Evolutionary conservation across 1,139 yeast genomes (phyloP), one percentile per base, ranked within the genome.

Genomic region (Pneumocystis canis): DNA sequence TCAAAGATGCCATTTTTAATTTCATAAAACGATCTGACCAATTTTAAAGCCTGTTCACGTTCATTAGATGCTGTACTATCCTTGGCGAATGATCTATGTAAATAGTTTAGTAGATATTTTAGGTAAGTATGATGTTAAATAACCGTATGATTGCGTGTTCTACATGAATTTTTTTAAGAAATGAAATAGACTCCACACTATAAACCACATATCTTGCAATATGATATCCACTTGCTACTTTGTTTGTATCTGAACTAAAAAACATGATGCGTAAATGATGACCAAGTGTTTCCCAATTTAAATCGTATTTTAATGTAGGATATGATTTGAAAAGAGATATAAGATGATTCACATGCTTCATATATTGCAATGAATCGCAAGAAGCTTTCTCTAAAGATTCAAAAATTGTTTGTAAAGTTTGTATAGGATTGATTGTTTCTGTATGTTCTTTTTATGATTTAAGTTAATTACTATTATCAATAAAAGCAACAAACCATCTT

Each of bases 211-310:
- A 80, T 28, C 96, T 76, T 39, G 89, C 79, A 2, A 89, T 79
- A 61, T 95, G 77, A 72, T 84, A 89, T 0, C 92, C 95, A 4
- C 88, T 80, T 0, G 92, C 86, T 18, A 84, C 83, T 85, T 28
- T 89, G 77, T 60, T 83, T 78, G 65, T n/a, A 31, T 53, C 31
- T 18, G 18, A 7, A 7, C 33, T 18, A 25, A 40, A 41, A 30
- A 39, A 41, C 40, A 31, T 32, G 31, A 28, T 31, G 11, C 33
- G 18, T 14, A 61, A 25, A 16, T 18, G 47, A n/a, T 53, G 32
- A 7, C 25, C 18, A 61, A 88, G 81, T 3, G 84, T 82, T 33
- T 82, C 78, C 62, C 88, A 73, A 1, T 82, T 83, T 39, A 89
- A 75, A 65, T 89, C 95, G 60, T 80, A 77, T 69, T 84, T 82